Evolutionary conservation across 2,329 filamentous ascomycete genomes (phyloP).

Genomic region (Cryphonectria japonica): DNA sequence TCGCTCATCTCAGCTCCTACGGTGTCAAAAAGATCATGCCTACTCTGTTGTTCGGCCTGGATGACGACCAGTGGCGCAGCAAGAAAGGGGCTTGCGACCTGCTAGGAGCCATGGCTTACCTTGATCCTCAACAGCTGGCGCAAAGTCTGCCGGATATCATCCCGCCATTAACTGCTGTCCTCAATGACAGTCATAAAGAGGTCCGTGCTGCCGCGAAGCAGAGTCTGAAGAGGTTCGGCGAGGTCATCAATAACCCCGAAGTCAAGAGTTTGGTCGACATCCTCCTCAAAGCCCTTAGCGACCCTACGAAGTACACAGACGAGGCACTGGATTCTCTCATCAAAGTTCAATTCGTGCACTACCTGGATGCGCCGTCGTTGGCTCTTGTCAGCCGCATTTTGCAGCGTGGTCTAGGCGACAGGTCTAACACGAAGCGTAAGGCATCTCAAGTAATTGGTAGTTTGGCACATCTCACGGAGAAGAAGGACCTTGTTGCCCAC

Average conservation of each 20-base stretch:
- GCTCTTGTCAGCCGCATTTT: conserved; percentile 94
- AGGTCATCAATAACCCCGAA: conserved; percentile 97
- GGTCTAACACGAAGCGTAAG: conserved; percentile 95
- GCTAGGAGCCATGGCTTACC: conserved; percentile 96
- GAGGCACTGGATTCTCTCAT: conserved; percentile 92
- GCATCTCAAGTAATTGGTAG: conserved; percentile 97
- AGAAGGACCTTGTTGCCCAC: conserved; percentile 90
- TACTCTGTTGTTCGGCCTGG: conserved; percentile 86
- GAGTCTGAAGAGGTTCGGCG: conserved; percentile 95
- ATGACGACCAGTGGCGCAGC: conserved; percentile 96
- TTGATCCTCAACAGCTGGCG: conserved; percentile 93
- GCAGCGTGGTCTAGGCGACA: conserved; percentile 86
- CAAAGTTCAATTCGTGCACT: conserved; percentile 98
- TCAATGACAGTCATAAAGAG: conserved; percentile 98
- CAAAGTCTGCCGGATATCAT: conserved; percentile 95
- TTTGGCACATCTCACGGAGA: conserved; percentile 93
- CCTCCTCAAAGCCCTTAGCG: conserved; percentile 92
- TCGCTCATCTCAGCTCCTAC: conserved; percentile 89
- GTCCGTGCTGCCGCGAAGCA: conserved; percentile 90
- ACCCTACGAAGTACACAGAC: conserved; percentile 96
- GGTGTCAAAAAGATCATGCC: conserved; percentile 95
- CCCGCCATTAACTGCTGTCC: conserved; percentile 86
- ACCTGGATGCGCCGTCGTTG: conserved; percentile 94
- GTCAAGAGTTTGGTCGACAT: conserved; percentile 91
- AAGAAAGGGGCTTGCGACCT: conserved; percentile 98